These are phyloP conservation scores for Rhynchospora tenuis DNA, from an alignment of 176 grass and related monocot species.

Conservation along the genomic window DNA sequence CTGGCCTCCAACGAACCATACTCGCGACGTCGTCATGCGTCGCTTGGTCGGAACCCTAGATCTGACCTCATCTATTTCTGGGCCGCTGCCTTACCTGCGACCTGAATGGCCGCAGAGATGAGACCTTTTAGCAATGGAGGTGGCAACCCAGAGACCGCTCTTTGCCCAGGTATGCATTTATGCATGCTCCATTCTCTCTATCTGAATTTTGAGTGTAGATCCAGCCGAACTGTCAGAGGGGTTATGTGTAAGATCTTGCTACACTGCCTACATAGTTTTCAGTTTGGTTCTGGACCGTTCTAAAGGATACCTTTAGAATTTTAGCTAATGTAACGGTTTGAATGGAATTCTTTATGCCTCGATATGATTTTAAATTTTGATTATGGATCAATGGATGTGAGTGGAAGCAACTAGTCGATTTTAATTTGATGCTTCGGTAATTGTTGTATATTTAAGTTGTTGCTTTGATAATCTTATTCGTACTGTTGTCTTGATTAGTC, in stretches of 20 bases:
- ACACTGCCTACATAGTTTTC: not conserved
- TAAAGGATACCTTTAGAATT: not conserved
- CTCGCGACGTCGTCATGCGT: no score
- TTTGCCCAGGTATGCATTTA: slow-evolving; percentile 32
- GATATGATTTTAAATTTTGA: not conserved
- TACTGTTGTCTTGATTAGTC: no score
- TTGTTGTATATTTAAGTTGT: no score
- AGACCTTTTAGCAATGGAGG: slow-evolving; percentile 59
- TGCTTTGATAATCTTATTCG: no score
- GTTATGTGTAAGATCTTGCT: not conserved
- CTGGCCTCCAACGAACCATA: no score
- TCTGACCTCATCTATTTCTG: no score
- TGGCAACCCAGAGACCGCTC: slow-evolving; percentile 68
- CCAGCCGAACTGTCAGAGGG: not conserved
- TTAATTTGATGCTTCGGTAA: no score
- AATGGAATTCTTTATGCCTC: not conserved
- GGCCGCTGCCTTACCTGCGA: slow-evolving; percentile 50
- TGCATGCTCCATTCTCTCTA: not conserved
- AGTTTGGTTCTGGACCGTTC: not conserved
- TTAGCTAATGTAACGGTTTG: not conserved
- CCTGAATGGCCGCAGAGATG: slow-evolving; percentile 56
- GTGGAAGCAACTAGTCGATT: no score
- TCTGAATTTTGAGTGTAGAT: not conserved
- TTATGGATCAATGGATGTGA: no score
- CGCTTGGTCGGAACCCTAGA: no score